Evolutionary conservation across 768 basidiomycete genomes (phyloP).

Genomic region (Tylopilus felleus): DNA sequence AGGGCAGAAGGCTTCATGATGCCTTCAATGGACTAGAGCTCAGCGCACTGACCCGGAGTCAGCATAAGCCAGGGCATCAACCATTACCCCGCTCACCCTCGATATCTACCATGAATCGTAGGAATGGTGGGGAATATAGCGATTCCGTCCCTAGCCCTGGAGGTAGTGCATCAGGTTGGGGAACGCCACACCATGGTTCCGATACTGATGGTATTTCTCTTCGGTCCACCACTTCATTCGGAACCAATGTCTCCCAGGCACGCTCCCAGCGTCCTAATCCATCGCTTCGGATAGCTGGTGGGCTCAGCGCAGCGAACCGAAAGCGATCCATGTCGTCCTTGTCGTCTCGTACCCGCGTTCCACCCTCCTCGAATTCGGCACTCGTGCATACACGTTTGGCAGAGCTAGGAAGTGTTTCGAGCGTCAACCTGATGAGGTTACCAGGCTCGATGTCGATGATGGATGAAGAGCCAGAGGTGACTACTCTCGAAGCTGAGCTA

Average conservation of each 20-base stretch:
- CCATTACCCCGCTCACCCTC: constrained; percentile 30
- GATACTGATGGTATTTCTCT: constrained; percentile 53
- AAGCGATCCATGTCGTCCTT: constrained; percentile 64
- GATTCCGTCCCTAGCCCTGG: constrained; percentile 26
- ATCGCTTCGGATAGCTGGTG: constrained; percentile 34
- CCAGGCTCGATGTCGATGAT: constrained; percentile 17
- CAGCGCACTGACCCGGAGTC: constrained; percentile 51
- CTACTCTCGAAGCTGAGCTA: constrained; percentile 53
- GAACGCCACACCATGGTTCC: constrained; percentile 29
- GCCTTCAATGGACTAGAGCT: constrained; percentile 80
- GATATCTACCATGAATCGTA: constrained; percentile 24
- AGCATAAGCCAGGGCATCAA: constrained; percentile 20
- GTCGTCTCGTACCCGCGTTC: constrained; percentile 42
- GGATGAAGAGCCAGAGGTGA: constrained; percentile 37
- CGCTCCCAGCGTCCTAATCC: constrained; percentile 43
- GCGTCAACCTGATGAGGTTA: constrained; percentile 51
- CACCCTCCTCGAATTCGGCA: constrained; percentile 35
- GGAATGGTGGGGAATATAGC: constrained; percentile 24
- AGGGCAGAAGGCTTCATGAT: constrained; percentile 67
- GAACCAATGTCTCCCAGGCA: constrained; percentile 46
- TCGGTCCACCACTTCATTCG: constrained; percentile 49
- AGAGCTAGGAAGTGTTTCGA: constrained; percentile 40
- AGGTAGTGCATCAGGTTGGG: constrained; percentile 27
- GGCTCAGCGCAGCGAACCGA: constrained; percentile 40
- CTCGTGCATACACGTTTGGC: constrained; percentile 29